Conservation (phyloP, 2,329 filamentous ascomycete species). For the Phyllachora maydis region DNA sequence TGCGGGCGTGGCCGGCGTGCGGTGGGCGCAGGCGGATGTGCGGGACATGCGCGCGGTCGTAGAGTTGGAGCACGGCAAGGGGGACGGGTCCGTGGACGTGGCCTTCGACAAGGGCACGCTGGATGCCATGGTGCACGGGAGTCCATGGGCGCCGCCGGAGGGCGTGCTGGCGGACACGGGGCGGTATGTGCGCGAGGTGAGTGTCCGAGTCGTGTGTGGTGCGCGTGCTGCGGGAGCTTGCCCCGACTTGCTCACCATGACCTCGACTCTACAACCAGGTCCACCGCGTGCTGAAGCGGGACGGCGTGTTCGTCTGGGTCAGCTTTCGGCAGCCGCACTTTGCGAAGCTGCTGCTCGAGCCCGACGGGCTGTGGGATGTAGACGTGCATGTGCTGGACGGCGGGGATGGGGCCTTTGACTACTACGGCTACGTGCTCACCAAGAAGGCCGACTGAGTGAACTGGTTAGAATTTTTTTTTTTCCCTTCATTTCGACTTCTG, state of each 20-base stretch:
- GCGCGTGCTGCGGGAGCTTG: no score
- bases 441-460: no score
- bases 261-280: constrained; percentile 17
- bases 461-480: no score
- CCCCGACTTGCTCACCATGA: constrained; percentile 1
- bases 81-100: constrained; percentile 22
- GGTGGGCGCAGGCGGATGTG: constrained; percentile 28
- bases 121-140: constrained; percentile 33
- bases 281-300: constrained; percentile 21
- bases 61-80: no score
- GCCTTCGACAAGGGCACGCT: constrained; percentile 36
- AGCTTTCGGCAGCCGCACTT: constrained; percentile 34
- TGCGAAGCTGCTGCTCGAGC: constrained; percentile 22
- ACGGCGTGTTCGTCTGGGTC: constrained; percentile 27
- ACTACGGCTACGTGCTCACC: constrained; percentile 20
- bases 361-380: constrained; percentile 20
- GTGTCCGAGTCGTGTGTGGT: constrained; percentile 1
- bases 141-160: constrained; percentile 27
- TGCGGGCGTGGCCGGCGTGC: constrained; percentile 15
- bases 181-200: constrained; percentile 26
- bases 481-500: no score
- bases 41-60: constrained; percentile 25
- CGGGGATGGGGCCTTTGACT: constrained; percentile 23
- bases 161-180: constrained; percentile 24
- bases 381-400: constrained; percentile 18